Evolutionary conservation across 768 basidiomycete genomes (phyloP), one percentile per base, ranked within the genome.

Genomic region (Lentinula detonsa): DNA sequence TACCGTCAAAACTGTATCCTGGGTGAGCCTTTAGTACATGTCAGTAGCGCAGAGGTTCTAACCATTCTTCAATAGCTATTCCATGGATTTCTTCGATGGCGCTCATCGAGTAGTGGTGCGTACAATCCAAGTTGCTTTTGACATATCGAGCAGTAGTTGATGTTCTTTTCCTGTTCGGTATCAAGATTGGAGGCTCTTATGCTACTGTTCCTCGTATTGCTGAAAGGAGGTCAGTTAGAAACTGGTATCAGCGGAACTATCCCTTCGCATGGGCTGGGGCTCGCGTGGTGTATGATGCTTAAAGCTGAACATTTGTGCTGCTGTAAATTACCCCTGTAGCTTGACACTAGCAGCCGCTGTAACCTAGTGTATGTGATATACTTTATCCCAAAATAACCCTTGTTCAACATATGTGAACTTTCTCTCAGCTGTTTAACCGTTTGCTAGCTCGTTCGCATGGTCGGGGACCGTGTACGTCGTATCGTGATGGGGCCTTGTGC

Each of bases 191-290:
- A 43, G 96, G 92, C 16, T 95, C 93, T 5, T 98, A 84, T 69
- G 90, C 85, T 0, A 95, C 94, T 5, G 83, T 91, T 60, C 93
- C 95, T 5, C 84, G 88, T 33, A 82, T 96, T 45, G 85, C 90
- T 0, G 88, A 87, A 65, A 79, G 95, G 48, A 80, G 84, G 54
- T 81, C 86, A 3, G 71, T 96, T 69, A 81, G 92, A 61, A 99
- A 98, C 77, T 98, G 88, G 84, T 95, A 93, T 72, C 93, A 95
- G 73, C 80, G 84, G 65, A 93, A 90, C 69, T 98, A 99, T 64
- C 86, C 89, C 1, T 98, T 91, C 71, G 76, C 94, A 2, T 98
- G 94, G 87, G 79, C 87, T 56, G 91, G 93, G 18, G 97, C 82
- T 4, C 76, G 83, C 13, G 69, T 84, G 54, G 82, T 69, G n/a